Percentiles rank a stretch among this genome's conserved stretches.
phyloP scores from a whole-genome alignment of 2,329 filamentous ascomycete species.

The Penicillium sp. region DNA sequence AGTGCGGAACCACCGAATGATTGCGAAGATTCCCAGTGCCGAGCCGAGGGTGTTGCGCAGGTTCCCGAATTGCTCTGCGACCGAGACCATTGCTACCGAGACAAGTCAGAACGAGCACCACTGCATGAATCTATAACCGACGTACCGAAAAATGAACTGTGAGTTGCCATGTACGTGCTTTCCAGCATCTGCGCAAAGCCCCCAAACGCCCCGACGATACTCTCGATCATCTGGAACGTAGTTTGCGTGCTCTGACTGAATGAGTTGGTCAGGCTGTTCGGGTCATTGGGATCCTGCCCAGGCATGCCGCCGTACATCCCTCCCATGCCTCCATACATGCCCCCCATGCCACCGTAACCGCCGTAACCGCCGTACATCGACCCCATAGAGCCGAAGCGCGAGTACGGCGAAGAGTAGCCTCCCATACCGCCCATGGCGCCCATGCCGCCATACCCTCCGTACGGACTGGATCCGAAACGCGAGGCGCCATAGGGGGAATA shows the following conservation, averaged over 20 bases:
- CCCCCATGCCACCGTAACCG: slow-evolving; percentile 46
- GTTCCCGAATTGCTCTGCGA: slow-evolving; percentile 94
- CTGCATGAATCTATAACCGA: slow-evolving; percentile 10
- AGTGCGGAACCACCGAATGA: slow-evolving; percentile 91
- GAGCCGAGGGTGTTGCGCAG: slow-evolving; percentile 89
- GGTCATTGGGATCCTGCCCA: slow-evolving; percentile 68
- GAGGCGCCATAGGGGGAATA: slow-evolving; percentile 63
- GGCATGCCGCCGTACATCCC: slow-evolving; percentile 50
- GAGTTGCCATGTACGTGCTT: slow-evolving; percentile 99
- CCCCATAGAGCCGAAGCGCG: slow-evolving; percentile 48
- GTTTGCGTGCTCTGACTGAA: slow-evolving; percentile 93
- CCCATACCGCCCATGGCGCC: slow-evolving; percentile 41
- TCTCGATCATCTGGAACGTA: slow-evolving; percentile 97
- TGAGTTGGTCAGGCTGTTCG: slow-evolving; percentile 88
- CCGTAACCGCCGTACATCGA: slow-evolving; percentile 32
- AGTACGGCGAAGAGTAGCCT: slow-evolving; percentile 54
- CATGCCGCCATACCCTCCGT: slow-evolving; percentile 46
- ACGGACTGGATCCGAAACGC: slow-evolving; percentile 51
- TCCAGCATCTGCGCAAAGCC: slow-evolving; percentile 99
- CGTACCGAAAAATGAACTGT: slow-evolving; percentile 96
- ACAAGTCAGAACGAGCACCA: slow-evolving; percentile 13
- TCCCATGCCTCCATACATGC: slow-evolving; percentile 40
- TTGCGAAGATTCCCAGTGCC: slow-evolving; percentile 87
- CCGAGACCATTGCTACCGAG: slow-evolving; percentile 82
- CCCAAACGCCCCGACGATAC: slow-evolving; percentile 91